Percentiles rank a stretch among this genome's conserved stretches.
Evolutionary conservation across 108 stramenopile genomes (phyloP).

Genomic region (Schizochytrium sp.): DNA sequence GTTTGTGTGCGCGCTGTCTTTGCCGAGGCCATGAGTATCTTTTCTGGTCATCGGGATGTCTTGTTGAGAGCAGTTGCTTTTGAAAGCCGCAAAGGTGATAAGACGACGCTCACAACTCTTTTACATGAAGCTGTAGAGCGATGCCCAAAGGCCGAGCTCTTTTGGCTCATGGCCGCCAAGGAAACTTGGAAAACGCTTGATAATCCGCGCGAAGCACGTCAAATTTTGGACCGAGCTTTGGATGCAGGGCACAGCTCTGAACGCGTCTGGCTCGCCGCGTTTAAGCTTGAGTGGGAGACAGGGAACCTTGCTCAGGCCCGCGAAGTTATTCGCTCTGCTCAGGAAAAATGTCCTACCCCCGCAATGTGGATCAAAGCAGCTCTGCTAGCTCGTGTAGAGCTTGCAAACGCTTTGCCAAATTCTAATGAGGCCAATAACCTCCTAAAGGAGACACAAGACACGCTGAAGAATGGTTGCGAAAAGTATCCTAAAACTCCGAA

Average conservation of each 20-base stretch:
- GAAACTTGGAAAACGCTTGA: constrained; percentile 87
- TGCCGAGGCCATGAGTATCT: constrained; percentile 82
- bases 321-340: constrained; percentile 84
- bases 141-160: constrained; percentile 87
- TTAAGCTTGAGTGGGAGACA: constrained; percentile 97
- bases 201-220: constrained; percentile 89
- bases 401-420: neutral
- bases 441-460: constrained; percentile 72
- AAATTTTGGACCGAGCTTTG: constrained; percentile 91
- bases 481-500: constrained; percentile 84
- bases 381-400: constrained; percentile 84
- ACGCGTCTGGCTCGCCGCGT: constrained; percentile 93
- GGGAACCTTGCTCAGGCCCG: constrained; percentile 89
- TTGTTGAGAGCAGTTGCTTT: constrained; percentile 92
- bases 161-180: constrained; percentile 97
- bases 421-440: constrained; percentile 15
- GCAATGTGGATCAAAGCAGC: constrained; percentile 96
- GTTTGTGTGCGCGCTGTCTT: constrained; percentile 88
- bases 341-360: constrained; percentile 84
- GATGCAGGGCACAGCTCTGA: constrained; percentile 93
- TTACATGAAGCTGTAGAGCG: constrained; percentile 81
- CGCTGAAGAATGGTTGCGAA: constrained; percentile 85
- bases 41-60: constrained; percentile 84
- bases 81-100: constrained; percentile 86
- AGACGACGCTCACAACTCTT: constrained; percentile 82